These are phyloP conservation scores for Fusarium nisikadoi DNA, from an alignment of 2,329 filamentous ascomycete species.

Conservation along the genomic window DNA sequence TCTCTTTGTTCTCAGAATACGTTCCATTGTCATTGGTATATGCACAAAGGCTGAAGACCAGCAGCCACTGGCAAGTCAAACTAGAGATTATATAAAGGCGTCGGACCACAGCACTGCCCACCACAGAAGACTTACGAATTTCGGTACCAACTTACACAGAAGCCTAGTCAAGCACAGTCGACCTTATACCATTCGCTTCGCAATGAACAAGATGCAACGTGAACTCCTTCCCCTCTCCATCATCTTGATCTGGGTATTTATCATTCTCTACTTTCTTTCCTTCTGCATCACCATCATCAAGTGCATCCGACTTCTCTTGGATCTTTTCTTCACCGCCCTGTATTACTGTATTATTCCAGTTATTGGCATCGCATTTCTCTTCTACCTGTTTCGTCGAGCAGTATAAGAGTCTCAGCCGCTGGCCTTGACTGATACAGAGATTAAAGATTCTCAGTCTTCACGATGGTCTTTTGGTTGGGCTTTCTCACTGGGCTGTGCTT, in stretches of 20 bases:
- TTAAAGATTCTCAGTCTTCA: background rate
- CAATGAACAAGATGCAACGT: background rate
- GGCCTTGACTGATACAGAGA: accelerated
- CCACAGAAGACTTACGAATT: accelerated
- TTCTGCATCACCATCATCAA: background rate
- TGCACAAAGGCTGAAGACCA: accelerated
- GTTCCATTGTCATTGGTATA: accelerated
- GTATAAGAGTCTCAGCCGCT: accelerated
- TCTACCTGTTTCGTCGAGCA: accelerated
- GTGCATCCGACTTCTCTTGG: background rate
- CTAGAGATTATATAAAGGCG: background rate
- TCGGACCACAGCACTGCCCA: accelerated
- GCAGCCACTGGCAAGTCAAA: background rate
- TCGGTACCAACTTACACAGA: accelerated
- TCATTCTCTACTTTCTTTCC: background rate
- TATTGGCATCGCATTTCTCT: accelerated
- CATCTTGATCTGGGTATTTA: background rate
- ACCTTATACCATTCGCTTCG: accelerated
- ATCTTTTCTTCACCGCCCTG: background rate
- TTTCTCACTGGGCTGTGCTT: background rate
- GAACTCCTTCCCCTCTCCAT: background rate
- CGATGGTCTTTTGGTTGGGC: background rate
- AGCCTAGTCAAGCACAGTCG: accelerated
- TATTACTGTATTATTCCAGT: background rate
- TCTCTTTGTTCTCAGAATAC: background rate